Evolutionary conservation across 192 early-diverging fungal genomes (phyloP).

Genomic region (Lobosporangium transversale): DNA sequence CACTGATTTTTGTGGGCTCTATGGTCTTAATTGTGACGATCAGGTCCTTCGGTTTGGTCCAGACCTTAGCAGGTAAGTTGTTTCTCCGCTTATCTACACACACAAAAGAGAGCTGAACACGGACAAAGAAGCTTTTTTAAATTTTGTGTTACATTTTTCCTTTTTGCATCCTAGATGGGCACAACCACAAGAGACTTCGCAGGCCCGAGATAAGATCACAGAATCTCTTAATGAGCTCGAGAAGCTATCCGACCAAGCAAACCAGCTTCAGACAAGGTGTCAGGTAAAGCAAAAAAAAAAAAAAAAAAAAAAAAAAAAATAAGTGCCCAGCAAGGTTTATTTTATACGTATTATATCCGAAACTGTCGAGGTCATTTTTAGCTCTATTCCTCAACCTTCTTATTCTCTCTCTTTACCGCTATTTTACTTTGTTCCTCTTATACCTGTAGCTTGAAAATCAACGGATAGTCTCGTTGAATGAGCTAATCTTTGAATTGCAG

Average conservation of each 20-base stretch:
- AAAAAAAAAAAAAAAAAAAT: background rate
- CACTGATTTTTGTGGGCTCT: slow-evolving; percentile 1
- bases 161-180: background rate
- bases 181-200: background rate
- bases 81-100: no score
- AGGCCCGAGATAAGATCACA: slow-evolving; percentile 21
- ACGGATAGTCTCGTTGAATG: slow-evolving; percentile 14
- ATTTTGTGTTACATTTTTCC: background rate
- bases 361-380: no score
- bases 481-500: slow-evolving; percentile 15
- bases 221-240: slow-evolving; percentile 17
- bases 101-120: no score
- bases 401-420: background rate
- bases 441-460: slow-evolving; percentile 22
- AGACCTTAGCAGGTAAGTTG: slow-evolving; percentile 4
- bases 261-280: slow-evolving; percentile 12
- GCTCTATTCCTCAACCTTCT: no score
- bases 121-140: background rate
- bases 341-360: slow-evolving; percentile 3
- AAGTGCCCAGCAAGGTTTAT: background rate
- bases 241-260: slow-evolving; percentile 20
- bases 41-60: slow-evolving; percentile 16
- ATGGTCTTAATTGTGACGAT: slow-evolving; percentile 12
- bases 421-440: background rate
- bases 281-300: slow-evolving; percentile 3